Conservation (phyloP, 1,284 basidiomycete species). For the Veloboletus limbatus region DNA sequence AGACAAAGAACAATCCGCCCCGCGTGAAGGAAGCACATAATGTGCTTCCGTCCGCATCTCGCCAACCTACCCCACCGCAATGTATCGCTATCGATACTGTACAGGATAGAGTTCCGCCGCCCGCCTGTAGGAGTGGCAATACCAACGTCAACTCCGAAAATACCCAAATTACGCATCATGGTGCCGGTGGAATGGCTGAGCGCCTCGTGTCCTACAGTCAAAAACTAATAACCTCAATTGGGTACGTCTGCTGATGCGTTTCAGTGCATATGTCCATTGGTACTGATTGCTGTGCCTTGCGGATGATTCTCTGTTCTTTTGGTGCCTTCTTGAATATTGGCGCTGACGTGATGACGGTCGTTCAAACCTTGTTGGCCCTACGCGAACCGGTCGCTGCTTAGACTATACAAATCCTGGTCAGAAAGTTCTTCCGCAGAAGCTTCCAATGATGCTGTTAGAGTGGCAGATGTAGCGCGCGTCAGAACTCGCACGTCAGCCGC, state of each 20-base stretch:
- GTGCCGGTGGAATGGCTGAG: conserved; percentile 24
- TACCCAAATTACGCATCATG: conserved; percentile 7
- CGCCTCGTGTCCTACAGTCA: conserved; percentile 37
- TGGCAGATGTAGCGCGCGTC: conserved; percentile 1
- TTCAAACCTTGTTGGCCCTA: conserved; percentile 22
- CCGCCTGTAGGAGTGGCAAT: conserved; percentile 23
- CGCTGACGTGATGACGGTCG: conserved; percentile 29
- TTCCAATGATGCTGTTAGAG: conserved; percentile 10
- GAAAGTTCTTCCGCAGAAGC: conserved; percentile 14
- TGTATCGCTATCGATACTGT: conserved; percentile 11
- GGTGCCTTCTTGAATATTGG: conserved; percentile 16
- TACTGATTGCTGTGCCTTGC: conserved; percentile 27
- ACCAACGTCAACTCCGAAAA: conserved; percentile 14
- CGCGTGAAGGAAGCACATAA: conserved; percentile 13
- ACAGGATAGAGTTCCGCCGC: conserved; percentile 21
- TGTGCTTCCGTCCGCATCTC: conserved; percentile 7
- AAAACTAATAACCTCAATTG: conserved; percentile 33
- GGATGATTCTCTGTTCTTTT: conserved; percentile 12
- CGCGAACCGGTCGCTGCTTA: conserved; percentile 17
- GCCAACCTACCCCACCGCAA: conserved; percentile 16
- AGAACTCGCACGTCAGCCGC: conserved; percentile 8
- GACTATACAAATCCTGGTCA: conserved; percentile 28
- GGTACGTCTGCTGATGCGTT: conserved; percentile 28
- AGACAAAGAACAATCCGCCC: conserved; percentile 20
- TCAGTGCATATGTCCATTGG: conserved; percentile 18